Percentiles rank a stretch among this genome's conserved stretches.
phyloP scores from a whole-genome alignment of 1,284 basidiomycete species.

The Ganoderma meredithae region DNA sequence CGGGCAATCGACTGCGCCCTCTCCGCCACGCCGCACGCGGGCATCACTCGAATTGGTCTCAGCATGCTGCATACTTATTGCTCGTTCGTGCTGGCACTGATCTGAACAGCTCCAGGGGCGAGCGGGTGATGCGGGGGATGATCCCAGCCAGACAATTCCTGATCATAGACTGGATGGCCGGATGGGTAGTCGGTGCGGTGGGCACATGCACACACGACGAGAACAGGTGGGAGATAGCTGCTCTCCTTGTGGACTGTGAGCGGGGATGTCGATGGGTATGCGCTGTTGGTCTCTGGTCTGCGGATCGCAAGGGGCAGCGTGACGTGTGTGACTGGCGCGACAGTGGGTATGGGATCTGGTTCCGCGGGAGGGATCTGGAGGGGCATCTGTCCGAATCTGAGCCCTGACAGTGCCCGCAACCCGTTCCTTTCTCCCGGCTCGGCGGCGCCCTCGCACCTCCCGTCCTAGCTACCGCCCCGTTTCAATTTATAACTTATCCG shows the following conservation, averaged over 20 bases:
- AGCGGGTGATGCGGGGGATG: constrained; percentile 1
- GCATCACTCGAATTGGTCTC: constrained; percentile 11
- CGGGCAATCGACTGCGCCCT: not conserved
- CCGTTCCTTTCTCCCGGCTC: constrained; percentile 28
- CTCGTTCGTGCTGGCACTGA: not conserved
- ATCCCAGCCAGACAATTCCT: not conserved
- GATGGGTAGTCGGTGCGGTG: not conserved
- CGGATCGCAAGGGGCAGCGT: not conserved
- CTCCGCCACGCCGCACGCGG: not conserved
- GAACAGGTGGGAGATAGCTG: not conserved
- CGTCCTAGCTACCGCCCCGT: constrained; percentile 31
- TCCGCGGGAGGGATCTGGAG: not conserved
- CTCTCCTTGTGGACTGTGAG: not conserved
- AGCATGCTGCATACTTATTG: constrained; percentile 4
- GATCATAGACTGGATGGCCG: not conserved
- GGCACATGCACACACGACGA: not conserved
- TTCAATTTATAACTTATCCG: constrained; percentile 29
- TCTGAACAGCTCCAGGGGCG: constrained; percentile 4
- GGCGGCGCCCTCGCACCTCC: constrained; percentile 29
- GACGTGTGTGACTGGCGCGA: not conserved
- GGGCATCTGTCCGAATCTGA: constrained; percentile 6
- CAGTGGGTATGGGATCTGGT: not conserved
- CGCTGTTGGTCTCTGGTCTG: too few relatives aligned
- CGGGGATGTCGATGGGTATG: not conserved
- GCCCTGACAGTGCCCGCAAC: constrained; percentile 10